Conservation (phyloP, 2,329 filamentous ascomycete genomes). For the Simplicillium sp. region DNA sequence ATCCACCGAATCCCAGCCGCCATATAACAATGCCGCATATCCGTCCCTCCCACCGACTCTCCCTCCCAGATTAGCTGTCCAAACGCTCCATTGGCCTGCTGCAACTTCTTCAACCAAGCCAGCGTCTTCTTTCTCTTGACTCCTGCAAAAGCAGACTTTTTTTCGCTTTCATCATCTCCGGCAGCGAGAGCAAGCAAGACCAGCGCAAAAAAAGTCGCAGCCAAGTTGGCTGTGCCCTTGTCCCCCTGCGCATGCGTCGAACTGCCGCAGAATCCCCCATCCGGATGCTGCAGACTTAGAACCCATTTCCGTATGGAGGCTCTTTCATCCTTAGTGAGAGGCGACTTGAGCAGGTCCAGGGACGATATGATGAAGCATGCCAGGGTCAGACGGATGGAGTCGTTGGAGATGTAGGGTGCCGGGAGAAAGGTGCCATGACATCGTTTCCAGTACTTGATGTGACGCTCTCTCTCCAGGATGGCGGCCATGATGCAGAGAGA, state of each 20-base stretch:
- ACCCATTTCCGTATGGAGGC: conserved; percentile 60
- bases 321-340: conserved; percentile 39
- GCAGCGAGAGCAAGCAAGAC: conserved; percentile 53
- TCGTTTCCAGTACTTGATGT: conserved; percentile 87
- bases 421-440: conserved; percentile 78
- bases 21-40: conserved; percentile 83
- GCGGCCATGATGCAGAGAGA: conserved; percentile 5
- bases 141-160: conserved; percentile 40
- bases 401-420: conserved; percentile 73
- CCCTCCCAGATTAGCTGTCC: conserved; percentile 63
- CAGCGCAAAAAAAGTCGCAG: conserved; percentile 84
- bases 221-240: conserved; percentile 56
- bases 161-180: conserved; percentile 25
- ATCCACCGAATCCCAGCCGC: conserved; percentile 77
- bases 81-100: conserved; percentile 81
- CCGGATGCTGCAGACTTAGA: conserved; percentile 73
- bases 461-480: conserved; percentile 50
- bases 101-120: conserved; percentile 64
- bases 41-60: conserved; percentile 63
- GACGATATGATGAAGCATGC: conserved; percentile 84
- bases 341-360: conserved; percentile 65
- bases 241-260: conserved; percentile 51
- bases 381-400: conserved; percentile 83
- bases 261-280: conserved; percentile 82
- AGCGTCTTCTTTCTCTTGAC: conserved; percentile 62